phyloP scores from a whole-genome alignment of 2,329 filamentous ascomycete species.

The Bipolaris cookei region DNA sequence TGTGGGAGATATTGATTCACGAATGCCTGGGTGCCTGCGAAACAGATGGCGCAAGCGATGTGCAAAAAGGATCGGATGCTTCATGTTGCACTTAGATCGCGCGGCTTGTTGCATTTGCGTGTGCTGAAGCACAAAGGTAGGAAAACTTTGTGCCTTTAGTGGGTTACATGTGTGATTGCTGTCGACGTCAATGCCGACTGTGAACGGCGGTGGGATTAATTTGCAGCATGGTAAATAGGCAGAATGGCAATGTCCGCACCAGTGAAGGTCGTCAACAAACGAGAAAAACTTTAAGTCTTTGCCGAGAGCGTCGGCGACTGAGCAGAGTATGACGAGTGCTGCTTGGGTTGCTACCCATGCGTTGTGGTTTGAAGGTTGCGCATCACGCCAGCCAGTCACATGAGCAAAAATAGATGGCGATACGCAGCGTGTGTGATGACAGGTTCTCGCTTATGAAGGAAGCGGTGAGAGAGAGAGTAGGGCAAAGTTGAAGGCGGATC shows the following conservation, averaged over 20 bases:
- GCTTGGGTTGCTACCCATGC: no score
- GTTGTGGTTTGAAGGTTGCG: conserved; percentile 7
- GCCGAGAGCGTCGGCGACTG: conserved; percentile 2
- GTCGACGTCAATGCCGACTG: neutral
- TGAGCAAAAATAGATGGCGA: conserved; percentile 6
- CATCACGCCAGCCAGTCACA: conserved; percentile 8
- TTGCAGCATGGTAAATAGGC: neutral
- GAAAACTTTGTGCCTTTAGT: neutral
- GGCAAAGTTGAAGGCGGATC: neutral
- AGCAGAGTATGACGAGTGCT: no score
- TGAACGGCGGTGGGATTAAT: conserved; percentile 2
- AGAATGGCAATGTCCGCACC: neutral
- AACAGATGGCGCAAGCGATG: conserved; percentile 15
- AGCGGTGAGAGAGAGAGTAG: conserved; percentile 3
- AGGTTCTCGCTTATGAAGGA: neutral
- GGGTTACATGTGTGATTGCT: neutral
- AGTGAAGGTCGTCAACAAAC: neutral
- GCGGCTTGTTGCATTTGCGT: neutral
- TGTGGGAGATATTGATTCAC: conserved; percentile 12
- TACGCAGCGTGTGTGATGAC: neutral
- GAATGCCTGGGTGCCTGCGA: conserved; percentile 12
- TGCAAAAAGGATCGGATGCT: conserved; percentile 3
- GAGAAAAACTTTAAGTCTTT: neutral
- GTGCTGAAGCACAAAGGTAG: neutral
- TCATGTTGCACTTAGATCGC: conserved; percentile 1